Base-by-base conservation (phyloP, 345 rosid species). In the Sonneratia alba region DNA sequence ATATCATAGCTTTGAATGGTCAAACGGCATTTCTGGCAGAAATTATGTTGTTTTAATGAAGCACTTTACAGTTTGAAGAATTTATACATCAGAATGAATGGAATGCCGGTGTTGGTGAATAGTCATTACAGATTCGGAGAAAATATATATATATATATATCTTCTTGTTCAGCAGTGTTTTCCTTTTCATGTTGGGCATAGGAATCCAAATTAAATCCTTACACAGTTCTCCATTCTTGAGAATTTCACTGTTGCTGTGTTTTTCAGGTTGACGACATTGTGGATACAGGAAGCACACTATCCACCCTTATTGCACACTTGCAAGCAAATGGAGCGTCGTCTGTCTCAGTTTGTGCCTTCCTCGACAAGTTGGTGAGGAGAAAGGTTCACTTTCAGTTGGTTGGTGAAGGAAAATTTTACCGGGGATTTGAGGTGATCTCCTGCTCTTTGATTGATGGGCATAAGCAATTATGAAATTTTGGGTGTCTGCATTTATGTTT, bases 271-370 rank as follows among this genome's bases (percentile, higher is more conserved):
- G 98, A 94, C 83, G 98, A 91, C 74, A 94, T 94, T 74, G 88
- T 94, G 24, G 98, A 94, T 82, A 90, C 97, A 1, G 97, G 98
- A 40, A 77, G 71, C 81, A 91, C 98, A n/a, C 68, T 94, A 38
- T 84, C 82, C 34, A 71, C 84, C 75, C 79, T 94, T 36, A 85
- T 94, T 48, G 74, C 78, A 34, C 86, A 84, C 75, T 27, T 94
- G 82, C 78, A 83, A 73, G 66, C 77, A 6, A 90, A 85, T 76
- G 92, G 89, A 49, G 97, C 83, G 3, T 79, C 92, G 27, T 86
- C 99, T 66, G 87, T 95, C 18, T 94, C 99, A 1, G 95, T 92
- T 27, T 92, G 99, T 59, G 48, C 96, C 72, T 79, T 92, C 3
- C 97, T 92, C 65, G 93, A 92, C 71, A 90, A 95, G 79, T 84